These are phyloP conservation scores for Xylariales sp. DNA, from an alignment of 2,329 filamentous ascomycete species.

Conservation along the genomic window DNA sequence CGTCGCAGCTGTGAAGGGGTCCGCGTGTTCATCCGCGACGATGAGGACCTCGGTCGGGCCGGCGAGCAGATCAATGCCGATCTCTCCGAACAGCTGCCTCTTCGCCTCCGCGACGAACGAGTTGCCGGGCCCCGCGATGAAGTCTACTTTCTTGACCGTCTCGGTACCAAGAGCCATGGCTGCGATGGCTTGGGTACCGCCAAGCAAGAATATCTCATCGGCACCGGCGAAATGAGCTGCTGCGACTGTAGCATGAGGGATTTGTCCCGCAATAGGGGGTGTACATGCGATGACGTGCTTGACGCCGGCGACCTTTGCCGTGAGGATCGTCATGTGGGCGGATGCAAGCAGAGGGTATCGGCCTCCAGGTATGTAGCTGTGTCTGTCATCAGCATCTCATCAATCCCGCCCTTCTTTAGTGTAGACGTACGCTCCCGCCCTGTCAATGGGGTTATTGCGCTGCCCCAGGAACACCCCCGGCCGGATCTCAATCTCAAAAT, in stretches of 20 bases:
- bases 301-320: constrained; percentile 49
- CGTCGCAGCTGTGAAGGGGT: constrained; percentile 39
- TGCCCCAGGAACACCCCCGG: constrained; percentile 48
- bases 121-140: constrained; percentile 50
- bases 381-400: background rate
- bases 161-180: constrained; percentile 48
- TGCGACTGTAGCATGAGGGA: constrained; percentile 44
- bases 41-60: constrained; percentile 50
- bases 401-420: background rate
- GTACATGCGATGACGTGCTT: constrained; percentile 46
- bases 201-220: constrained; percentile 46
- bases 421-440: constrained; percentile 35
- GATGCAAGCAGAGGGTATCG: constrained; percentile 49
- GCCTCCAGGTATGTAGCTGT: constrained; percentile 45
- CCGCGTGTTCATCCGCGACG: constrained; percentile 41
- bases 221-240: constrained; percentile 46
- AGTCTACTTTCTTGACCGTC: constrained; percentile 43
- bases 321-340: constrained; percentile 52
- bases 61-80: constrained; percentile 50
- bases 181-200: constrained; percentile 47
- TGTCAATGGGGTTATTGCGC: constrained; percentile 42
- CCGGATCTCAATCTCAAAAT: constrained; percentile 47
- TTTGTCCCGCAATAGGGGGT: constrained; percentile 42
- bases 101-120: constrained; percentile 52
- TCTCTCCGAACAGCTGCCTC: constrained; percentile 46